Base-by-base conservation (phyloP, 768 basidiomycete species). In the Cyclocybe aegerita region DNA sequence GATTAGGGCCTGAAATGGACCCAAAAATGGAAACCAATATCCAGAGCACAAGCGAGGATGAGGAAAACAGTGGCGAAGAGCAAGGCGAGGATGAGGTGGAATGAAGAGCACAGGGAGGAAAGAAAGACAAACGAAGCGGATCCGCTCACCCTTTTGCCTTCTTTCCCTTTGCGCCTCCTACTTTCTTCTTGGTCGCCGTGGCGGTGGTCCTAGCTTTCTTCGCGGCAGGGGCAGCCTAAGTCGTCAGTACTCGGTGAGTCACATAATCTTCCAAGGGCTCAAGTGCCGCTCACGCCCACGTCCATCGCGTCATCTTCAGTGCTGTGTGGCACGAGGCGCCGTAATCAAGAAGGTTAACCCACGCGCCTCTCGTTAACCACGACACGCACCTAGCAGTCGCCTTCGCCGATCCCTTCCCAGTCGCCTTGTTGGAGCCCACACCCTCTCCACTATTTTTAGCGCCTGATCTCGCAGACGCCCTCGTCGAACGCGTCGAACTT, bases 401-500 rank as follows among this genome's bases (percentile, higher is more conserved):
- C n/a, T 6, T 42, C 29, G 40, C 17, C 2, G 30, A 11, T 7
- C 31, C 12, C n/a, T 45, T 45, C 9, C 12, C 17, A 32, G 43
- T 32, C 43, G 29, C 6, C 30, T 45, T 45, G 14, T 45, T 43
- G 9, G 23, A 3, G 23, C 4, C 23, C 23, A 23, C 23, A 23
- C 23, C 23, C 23, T 23, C 23, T 23, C 23, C 39, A 31, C 51
- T 59, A 46, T 50, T 60, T 46, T 54, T 58, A 53, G 49, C 50
- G 11, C 31, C 50, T 2, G 60, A 38, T 42, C 52, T 57, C n/a
- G 53, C 52, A 31, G 61, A 58, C 36, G 56, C 45, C 48, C 64
- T 76, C 7, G 60, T 65, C 14, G 62, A 57, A 51, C 62, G 60
- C 59, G 60, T 77, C 54, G 75, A 65, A 31, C 73, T 54, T 32